A percentile compares a stretch with the other conserved stretches of the same genome.
Conservation (phyloP, 768 basidiomycete species). For the Epithele typhae region DNA sequence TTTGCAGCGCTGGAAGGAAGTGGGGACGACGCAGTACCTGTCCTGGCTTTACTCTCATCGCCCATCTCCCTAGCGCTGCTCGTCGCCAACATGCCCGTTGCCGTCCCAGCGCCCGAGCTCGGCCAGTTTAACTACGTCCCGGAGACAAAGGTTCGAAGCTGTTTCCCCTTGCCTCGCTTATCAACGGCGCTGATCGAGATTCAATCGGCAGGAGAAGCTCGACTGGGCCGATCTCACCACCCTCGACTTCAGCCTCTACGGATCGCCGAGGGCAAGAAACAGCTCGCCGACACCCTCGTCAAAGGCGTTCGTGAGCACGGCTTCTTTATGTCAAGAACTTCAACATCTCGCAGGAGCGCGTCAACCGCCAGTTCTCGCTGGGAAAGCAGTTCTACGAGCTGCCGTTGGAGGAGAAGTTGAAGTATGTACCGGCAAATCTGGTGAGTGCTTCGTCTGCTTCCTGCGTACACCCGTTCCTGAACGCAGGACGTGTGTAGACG, state of each 20-base stretch:
- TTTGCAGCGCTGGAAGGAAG: too few relatives aligned
- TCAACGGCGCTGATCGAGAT: neutral
- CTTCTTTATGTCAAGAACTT: constrained; percentile 51
- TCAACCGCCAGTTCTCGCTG: constrained; percentile 46
- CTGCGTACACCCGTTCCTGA: too few relatives aligned
- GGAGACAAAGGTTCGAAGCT: constrained; percentile 35
- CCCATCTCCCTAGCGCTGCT: neutral
- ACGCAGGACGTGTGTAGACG: too few relatives aligned
- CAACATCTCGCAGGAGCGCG: constrained; percentile 42
- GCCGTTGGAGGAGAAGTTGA: constrained; percentile 45
- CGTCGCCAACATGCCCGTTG: constrained; percentile 20
- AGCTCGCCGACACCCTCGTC: constrained; percentile 39
- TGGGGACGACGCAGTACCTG: too few relatives aligned
- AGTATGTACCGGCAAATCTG: constrained; percentile 37
- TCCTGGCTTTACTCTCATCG: too few relatives aligned
- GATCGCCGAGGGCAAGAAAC: constrained; percentile 38
- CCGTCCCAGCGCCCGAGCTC: constrained; percentile 35
- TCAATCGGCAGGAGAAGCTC: constrained; percentile 34
- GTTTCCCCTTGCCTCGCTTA: neutral
- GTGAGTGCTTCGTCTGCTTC: constrained; percentile 10
- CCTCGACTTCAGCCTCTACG: constrained; percentile 38
- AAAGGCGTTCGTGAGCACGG: constrained; percentile 43
- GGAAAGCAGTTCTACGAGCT: constrained; percentile 46
- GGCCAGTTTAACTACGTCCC: constrained; percentile 35
- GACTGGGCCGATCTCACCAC: constrained; percentile 47